These are phyloP conservation scores for Globisporangium mamillatum DNA, from an alignment of 352 stramenopile species.

Conservation along the genomic window DNA sequence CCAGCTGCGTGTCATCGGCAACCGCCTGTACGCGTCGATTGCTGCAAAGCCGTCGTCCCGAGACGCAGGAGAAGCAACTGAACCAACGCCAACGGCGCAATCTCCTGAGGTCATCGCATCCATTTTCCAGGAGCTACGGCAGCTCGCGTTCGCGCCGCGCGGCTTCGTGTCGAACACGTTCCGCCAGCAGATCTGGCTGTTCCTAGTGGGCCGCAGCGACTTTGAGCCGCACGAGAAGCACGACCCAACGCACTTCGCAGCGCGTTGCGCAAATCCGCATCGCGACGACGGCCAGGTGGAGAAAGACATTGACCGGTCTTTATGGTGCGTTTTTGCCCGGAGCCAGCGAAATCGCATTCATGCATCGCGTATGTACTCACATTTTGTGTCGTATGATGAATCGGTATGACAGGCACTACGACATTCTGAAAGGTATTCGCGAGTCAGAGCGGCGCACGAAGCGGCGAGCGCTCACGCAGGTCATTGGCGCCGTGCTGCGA, in stretches of 20 bases:
- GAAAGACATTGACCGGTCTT: slow-evolving; percentile 84
- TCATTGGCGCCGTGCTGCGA: slow-evolving; percentile 55
- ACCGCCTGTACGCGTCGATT: slow-evolving; percentile 25
- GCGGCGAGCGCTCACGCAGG: slow-evolving; percentile 49
- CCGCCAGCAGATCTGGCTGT: slow-evolving; percentile 56
- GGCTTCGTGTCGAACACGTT: slow-evolving; percentile 63
- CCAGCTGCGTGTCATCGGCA: slow-evolving; percentile 34
- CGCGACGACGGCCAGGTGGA: slow-evolving; percentile 70
- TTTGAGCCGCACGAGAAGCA: slow-evolving; percentile 14
- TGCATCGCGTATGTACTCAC: not conserved
- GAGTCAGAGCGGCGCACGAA: slow-evolving; percentile 65
- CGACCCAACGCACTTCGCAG: slow-evolving; percentile 19
- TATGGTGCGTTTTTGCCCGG: slow-evolving; percentile 33
- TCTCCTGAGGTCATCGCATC: not conserved
- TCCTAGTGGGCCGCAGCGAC: slow-evolving; percentile 37
- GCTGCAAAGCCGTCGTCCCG: not conserved
- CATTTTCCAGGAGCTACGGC: slow-evolving; percentile 53
- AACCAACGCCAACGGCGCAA: not conserved
- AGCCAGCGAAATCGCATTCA: not conserved
- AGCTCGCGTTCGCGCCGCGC: slow-evolving; percentile 48
- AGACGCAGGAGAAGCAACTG: slow-evolving; percentile 17
- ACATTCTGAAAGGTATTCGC: slow-evolving; percentile 54
- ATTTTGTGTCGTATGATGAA: not conserved
- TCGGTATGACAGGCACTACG: slow-evolving; percentile 51
- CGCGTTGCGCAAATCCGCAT: slow-evolving; percentile 23